Evolutionary conservation across 2,329 filamentous ascomycete genomes (phyloP).

Genomic region (Phyllosticta paracitricarpa): DNA sequence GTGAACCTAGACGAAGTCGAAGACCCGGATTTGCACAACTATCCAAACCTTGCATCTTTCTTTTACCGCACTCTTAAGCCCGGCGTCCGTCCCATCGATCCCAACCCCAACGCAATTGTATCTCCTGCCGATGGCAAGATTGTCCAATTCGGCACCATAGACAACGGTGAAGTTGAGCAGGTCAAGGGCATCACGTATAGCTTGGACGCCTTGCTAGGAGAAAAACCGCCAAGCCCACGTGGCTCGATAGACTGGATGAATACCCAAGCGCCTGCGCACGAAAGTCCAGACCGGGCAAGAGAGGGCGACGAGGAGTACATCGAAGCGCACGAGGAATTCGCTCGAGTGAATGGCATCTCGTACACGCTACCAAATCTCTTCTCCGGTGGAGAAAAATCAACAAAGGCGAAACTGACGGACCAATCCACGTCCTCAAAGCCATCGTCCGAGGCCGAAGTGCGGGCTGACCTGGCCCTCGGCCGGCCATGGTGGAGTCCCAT

Average conservation of each 20-base stretch:
- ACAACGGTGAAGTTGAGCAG: conserved; percentile 91
- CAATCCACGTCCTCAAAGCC: conserved; percentile 59
- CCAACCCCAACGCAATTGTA: conserved; percentile 67
- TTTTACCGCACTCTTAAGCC: conserved; percentile 95
- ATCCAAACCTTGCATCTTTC: conserved; percentile 89
- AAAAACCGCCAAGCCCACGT: conserved; percentile 19
- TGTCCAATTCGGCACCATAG: conserved; percentile 84
- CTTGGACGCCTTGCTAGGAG: conserved; percentile 79
- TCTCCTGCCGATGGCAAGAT: conserved; percentile 86
- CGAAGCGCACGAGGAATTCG: conserved; percentile 82
- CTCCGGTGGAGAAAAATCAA: conserved; percentile 51
- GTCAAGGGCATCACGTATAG: conserved; percentile 99
- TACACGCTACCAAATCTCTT: conserved; percentile 86
- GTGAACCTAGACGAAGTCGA: conserved; percentile 79
- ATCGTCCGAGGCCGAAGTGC: conserved; percentile 71
- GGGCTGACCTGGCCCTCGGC: conserved; percentile 67
- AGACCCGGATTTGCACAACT: conserved; percentile 79
- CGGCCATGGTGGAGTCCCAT: conserved; percentile 40
- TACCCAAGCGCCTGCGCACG: conserved; percentile 24
- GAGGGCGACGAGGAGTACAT: conserved; percentile 52
- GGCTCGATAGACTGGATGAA: conserved; percentile 38
- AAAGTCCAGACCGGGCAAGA: conserved; percentile 18
- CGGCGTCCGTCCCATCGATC: conserved; percentile 73
- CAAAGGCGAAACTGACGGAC: conserved; percentile 52
- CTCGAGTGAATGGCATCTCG: conserved; percentile 84